Evolutionary conservation across 257 asterid species (phyloP).

Genomic region (Capsicum baccatum): DNA sequence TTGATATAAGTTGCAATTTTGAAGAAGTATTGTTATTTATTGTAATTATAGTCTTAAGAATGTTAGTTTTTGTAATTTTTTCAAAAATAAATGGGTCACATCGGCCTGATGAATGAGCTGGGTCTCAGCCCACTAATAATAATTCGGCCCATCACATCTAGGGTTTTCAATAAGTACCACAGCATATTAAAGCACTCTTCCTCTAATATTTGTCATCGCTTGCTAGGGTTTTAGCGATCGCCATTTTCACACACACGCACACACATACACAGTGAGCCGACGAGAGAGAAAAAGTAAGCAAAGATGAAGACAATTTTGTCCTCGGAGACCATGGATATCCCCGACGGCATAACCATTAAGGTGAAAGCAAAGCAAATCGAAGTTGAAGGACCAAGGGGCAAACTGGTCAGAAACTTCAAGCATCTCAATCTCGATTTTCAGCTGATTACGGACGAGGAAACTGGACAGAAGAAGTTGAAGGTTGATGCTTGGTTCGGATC

Average conservation of each 20-base stretch:
- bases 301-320: conserved; percentile 28
- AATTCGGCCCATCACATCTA: neutral
- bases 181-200: neutral
- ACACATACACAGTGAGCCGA: neutral
- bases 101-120: neutral
- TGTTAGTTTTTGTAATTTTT: too few relatives aligned
- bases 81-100: neutral
- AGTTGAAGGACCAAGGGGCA: conserved; percentile 26
- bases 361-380: conserved; percentile 27
- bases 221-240: conserved; percentile 30
- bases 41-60: too few relatives aligned
- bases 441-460: conserved; percentile 19
- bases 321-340: conserved; percentile 27
- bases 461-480: conserved; percentile 19
- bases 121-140: neutral
- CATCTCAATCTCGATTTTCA: conserved; percentile 29
- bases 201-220: neutral
- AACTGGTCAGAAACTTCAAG: conserved; percentile 26
- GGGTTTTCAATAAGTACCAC: conserved; percentile 3
- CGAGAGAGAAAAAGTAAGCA: neutral
- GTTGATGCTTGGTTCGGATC: conserved; percentile 27
- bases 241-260: conserved; percentile 14
- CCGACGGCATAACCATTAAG: conserved; percentile 21
- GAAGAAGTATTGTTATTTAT: too few relatives aligned
- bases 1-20: too few relatives aligned